Evolutionary conservation across 225 moss, liverwort and hornwort genomes (phyloP).

Genomic region (Lunularia cruciata): DNA sequence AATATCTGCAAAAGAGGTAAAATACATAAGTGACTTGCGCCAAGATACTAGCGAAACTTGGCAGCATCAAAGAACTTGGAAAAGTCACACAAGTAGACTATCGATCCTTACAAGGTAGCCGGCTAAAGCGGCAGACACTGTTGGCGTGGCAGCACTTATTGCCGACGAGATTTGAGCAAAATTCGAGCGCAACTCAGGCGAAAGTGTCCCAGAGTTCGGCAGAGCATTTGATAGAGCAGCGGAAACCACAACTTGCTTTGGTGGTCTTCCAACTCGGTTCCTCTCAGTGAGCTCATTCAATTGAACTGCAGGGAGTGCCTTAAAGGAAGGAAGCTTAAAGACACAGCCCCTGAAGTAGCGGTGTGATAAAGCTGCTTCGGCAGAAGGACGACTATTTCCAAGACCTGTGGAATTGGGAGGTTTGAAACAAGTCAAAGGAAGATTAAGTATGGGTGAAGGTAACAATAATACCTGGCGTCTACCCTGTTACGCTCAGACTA

Average conservation of each 20-base stretch:
- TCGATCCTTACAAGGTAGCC: slow-evolving; percentile 75
- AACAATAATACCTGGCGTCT: too few relatives aligned
- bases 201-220: slow-evolving; percentile 4
- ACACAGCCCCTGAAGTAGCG: slow-evolving; percentile 57
- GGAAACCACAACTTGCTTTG: slow-evolving; percentile 24
- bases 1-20: slow-evolving; percentile 42
- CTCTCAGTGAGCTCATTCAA: slow-evolving; percentile 9
- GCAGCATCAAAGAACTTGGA: background rate
- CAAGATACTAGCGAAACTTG: background rate
- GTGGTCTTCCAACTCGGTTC: slow-evolving; percentile 7
- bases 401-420: slow-evolving; percentile 41
- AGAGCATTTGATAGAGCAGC: background rate
- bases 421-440: too few relatives aligned
- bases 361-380: slow-evolving; percentile 76
- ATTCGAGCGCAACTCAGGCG: slow-evolving; percentile 20
- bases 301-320: slow-evolving; percentile 36
- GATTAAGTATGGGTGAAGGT: background rate
- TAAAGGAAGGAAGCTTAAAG: slow-evolving; percentile 31
- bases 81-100: too few relatives aligned
- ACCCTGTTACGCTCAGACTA: too few relatives aligned
- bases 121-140: too few relatives aligned
- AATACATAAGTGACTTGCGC: background rate
- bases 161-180: slow-evolving; percentile 32
- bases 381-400: slow-evolving; percentile 83
- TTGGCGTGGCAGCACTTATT: slow-evolving; percentile 31